A percentile compares a stretch with the other conserved stretches of the same genome.
Conservation (phyloP, 345 rosid genomes). For the Gossypium ekmanianum region DNA sequence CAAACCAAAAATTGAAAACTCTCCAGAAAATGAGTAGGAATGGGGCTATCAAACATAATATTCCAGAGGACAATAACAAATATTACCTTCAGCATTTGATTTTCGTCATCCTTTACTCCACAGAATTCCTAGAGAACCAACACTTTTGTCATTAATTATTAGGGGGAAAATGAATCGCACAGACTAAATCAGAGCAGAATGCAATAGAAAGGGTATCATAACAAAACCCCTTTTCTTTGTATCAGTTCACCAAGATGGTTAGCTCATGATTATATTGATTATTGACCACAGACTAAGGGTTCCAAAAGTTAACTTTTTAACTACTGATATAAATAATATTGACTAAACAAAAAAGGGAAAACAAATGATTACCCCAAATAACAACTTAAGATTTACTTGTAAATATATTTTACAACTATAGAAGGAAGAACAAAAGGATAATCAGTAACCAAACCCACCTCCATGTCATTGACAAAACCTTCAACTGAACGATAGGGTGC, state of each 20-base stretch:
- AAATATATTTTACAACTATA: neutral
- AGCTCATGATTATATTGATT: constrained; percentile 4
- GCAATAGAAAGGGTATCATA: neutral
- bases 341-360: neutral
- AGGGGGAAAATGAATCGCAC: neutral
- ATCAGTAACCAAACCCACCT: constrained; percentile 39
- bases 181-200: neutral
- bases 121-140: constrained; percentile 50
- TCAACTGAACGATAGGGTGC: constrained; percentile 89
- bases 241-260: constrained; percentile 10
- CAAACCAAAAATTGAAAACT: neutral
- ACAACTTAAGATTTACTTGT: neutral
- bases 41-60: neutral
- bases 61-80: neutral
- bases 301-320: neutral
- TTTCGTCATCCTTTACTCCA: constrained; percentile 47
- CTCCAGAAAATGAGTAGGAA: neutral
- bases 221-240: neutral
- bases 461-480: constrained; percentile 79
- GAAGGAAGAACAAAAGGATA: neutral
- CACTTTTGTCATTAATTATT: constrained; percentile 17
- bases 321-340: neutral
- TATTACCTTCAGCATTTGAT: constrained; percentile 61
- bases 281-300: neutral
- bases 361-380: neutral